Percentiles rank a stretch among this genome's conserved stretches.
Evolutionary conservation across 768 basidiomycete genomes (phyloP).

Genomic region (Termitomyces sp.): DNA sequence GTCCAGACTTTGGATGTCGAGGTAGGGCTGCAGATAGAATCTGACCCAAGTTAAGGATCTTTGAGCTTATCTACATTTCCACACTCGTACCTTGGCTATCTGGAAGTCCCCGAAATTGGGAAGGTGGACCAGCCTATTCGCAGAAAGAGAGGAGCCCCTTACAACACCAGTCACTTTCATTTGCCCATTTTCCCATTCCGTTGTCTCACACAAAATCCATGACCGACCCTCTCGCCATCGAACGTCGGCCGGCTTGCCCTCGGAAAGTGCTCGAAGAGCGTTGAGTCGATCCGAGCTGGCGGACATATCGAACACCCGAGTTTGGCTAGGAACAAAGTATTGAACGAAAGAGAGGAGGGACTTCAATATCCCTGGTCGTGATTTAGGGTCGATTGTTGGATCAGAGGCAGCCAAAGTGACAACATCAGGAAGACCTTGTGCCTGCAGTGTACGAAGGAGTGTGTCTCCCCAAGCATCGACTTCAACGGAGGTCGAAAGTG

Average conservation of each 20-base stretch:
- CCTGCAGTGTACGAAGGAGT: constrained; percentile 80
- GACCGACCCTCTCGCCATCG: constrained; percentile 80
- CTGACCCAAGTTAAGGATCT: constrained; percentile 29
- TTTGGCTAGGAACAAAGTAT: constrained; percentile 87
- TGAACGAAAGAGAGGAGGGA: constrained; percentile 91
- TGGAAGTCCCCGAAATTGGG: constrained; percentile 88
- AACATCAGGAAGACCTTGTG: constrained; percentile 84
- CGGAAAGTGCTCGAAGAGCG: constrained; percentile 72
- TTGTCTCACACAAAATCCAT: constrained; percentile 63
- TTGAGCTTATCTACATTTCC: background rate
- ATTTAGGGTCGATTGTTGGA: constrained; percentile 49
- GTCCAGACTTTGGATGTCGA: constrained; percentile 28
- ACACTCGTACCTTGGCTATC: constrained; percentile 60
- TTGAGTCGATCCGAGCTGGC: constrained; percentile 60
- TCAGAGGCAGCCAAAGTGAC: constrained; percentile 67
- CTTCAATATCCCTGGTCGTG: constrained; percentile 65
- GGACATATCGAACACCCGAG: constrained; percentile 70
- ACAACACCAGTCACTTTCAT: constrained; percentile 80
- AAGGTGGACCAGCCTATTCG: constrained; percentile 82
- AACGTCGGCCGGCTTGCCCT: constrained; percentile 76
- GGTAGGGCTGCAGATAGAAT: constrained; percentile 59
- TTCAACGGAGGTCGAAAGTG: constrained; percentile 76
- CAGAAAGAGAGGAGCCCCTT: constrained; percentile 72
- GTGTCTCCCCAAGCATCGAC: constrained; percentile 85
- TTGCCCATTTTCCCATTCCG: constrained; percentile 55